These are phyloP conservation scores for Exophiala spinifera DNA, from an alignment of 2,329 filamentous ascomycete species.

Conservation along the genomic window DNA sequence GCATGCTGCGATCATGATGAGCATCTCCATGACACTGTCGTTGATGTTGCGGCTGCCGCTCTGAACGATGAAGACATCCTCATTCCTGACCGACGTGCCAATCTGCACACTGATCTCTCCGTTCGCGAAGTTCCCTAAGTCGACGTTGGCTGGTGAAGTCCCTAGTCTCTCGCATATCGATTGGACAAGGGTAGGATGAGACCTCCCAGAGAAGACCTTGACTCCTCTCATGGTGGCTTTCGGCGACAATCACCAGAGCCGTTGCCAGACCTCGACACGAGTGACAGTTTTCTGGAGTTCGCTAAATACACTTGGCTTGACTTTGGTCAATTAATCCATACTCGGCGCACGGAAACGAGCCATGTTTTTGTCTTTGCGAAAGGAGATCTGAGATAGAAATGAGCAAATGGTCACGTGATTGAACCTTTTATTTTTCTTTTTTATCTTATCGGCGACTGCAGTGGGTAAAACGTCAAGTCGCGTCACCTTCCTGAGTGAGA, in stretches of 20 bases:
- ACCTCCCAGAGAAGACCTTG: slow-evolving; percentile 65
- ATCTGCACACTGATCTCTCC: slow-evolving; percentile 69
- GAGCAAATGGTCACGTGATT: neutral
- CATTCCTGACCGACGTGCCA: slow-evolving; percentile 76
- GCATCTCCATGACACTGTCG: slow-evolving; percentile 97
- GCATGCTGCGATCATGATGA: slow-evolving; percentile 99
- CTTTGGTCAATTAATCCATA: neutral
- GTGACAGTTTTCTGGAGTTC: too few species aligned
- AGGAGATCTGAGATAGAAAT: neutral
- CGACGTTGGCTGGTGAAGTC: slow-evolving; percentile 56
- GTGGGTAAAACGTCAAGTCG: too few species aligned
- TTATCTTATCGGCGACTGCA: neutral
- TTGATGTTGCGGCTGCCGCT: slow-evolving; percentile 95
- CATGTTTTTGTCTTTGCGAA: neutral
- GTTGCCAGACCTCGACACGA: too few species aligned
- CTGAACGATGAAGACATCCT: slow-evolving; percentile 98
- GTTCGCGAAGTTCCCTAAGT: slow-evolving; percentile 66
- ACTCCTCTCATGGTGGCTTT: slow-evolving; percentile 58
- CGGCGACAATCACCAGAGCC: neutral
- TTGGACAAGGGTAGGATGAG: slow-evolving; percentile 62
- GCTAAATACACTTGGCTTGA: neutral
- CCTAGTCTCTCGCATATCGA: slow-evolving; percentile 65
- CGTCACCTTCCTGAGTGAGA: too few species aligned
- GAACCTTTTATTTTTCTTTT: neutral
- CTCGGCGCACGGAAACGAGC: neutral